A percentile compares a stretch with the other conserved stretches of the same genome.
Conservation (phyloP, 148 eudicot species). For the Polygonum aviculare region DNA sequence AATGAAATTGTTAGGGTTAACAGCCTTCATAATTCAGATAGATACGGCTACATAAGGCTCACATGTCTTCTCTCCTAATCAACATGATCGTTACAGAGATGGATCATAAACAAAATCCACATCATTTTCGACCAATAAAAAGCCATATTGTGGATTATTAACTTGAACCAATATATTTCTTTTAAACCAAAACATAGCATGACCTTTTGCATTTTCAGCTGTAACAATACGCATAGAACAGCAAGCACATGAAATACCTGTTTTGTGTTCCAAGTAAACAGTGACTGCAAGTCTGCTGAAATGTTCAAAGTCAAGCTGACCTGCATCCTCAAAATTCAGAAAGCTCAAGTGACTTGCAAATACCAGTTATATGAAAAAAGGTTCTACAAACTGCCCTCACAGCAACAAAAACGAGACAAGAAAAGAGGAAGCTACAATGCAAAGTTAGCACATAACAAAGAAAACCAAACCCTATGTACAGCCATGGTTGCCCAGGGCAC, state of each 20-base stretch:
- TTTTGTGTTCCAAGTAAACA: conserved; percentile 92
- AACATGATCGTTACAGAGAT: neutral
- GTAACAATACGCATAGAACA: neutral
- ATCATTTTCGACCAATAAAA: neutral
- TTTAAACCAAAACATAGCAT: neutral
- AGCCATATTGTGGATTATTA: neutral
- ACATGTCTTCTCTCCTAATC: neutral
- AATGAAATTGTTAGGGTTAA: neutral
- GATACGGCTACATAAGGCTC: neutral
- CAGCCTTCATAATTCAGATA: neutral
- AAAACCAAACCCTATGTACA: neutral
- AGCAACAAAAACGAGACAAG: neutral
- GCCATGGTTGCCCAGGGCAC: neutral
- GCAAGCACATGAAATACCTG: conserved; percentile 39
- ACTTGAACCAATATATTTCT: neutral
- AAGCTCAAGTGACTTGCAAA: neutral
- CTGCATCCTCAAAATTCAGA: conserved; percentile 22
- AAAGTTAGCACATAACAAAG: neutral
- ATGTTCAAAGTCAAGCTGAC: conserved; percentile 58
- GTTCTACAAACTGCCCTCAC: neutral
- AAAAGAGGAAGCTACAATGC: neutral
- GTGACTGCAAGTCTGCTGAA: conserved; percentile 66
- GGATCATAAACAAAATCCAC: neutral
- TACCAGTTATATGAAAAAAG: neutral
- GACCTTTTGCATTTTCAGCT: neutral